Base-by-base conservation (phyloP, 78 protist species). In the Dictyostelium capitatum region DNA sequence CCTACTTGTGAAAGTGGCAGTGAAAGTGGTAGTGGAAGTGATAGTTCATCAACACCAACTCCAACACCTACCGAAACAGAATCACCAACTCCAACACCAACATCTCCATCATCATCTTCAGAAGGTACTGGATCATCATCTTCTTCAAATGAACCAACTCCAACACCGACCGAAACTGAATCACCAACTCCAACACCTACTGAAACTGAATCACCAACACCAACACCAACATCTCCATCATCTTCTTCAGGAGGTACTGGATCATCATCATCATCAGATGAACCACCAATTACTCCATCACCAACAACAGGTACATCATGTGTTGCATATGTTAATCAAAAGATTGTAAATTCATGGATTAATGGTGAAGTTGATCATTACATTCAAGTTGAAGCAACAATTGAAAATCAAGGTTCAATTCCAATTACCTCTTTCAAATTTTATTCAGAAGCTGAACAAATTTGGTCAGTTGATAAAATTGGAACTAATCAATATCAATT, bases 321-420 rank as follows among this genome's bases (percentile, higher is more conserved):
- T 53, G 5, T 10, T 1, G 74, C 48, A 5, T 10, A 46, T 1
- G 54, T 70, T 17, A 12, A 23, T 25, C 81, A 82, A 70, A 20
- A 32, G 15, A 48, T 85, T 37, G 28, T 48, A 0, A 50, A 28
- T 1, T 46, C 56, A 47, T 85, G 92, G 92, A 28, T 48, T 12
- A 70, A 75, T 28, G 50, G 54, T 28, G 92, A 62, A 48, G 72
- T 46, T 1, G 50, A 51, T 19, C 83, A 20, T 23, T 57, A 57
- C 17, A 47, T 15, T 14, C 75, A 57, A 46, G 48, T 85, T 8
- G 14, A 59, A 30, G 92, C 47, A 0, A 85, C 70, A 2, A 47
- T 85, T 75, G 30, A 6, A 11, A 85, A 85, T 32, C 65, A 47
- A 56, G 92, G 92, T 59, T 25, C 92, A n/a, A 74, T 14, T n/a